Conservation (phyloP, 2,329 filamentous ascomycete species). For the Parastagonospora nodorum region DNA sequence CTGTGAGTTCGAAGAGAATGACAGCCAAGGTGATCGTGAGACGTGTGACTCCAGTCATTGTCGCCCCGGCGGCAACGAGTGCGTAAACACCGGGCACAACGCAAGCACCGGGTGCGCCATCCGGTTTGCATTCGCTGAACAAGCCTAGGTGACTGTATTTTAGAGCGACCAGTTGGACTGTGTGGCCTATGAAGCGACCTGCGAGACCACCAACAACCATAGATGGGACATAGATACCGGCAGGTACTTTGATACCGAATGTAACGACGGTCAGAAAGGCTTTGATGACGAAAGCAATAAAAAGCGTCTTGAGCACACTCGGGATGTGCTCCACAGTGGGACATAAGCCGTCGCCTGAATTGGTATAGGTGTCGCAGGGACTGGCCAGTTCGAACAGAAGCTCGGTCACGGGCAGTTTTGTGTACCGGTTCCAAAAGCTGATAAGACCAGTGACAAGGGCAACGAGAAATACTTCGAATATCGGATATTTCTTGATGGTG, state of each 20-base stretch:
- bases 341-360: conserved; percentile 76
- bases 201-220: conserved; percentile 97
- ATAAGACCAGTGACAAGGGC: conserved; percentile 81
- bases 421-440: conserved; percentile 93
- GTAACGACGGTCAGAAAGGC: conserved; percentile 86
- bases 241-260: conserved; percentile 94
- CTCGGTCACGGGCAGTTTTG: conserved; percentile 87
- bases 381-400: conserved; percentile 88
- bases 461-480: conserved; percentile 87
- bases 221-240: conserved; percentile 96
- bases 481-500: conserved; percentile 78
- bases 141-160: conserved; percentile 72
- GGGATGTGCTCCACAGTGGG: conserved; percentile 79
- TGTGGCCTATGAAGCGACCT: conserved; percentile 84
- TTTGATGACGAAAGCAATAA: conserved; percentile 86
- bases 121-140: conserved; percentile 74
- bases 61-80: conserved; percentile 90
- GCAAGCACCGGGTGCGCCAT: conserved; percentile 74
- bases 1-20: conserved; percentile 94
- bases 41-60: conserved; percentile 96
- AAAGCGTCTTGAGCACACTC: conserved; percentile 71
- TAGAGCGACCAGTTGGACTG: conserved; percentile 80
- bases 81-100: conserved; percentile 98
- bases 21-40: conserved; percentile 92
- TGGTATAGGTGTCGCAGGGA: conserved; percentile 75